These are phyloP conservation scores for Carex myosuroides DNA, from an alignment of 176 grass and related monocot species.

Conservation along the genomic window DNA sequence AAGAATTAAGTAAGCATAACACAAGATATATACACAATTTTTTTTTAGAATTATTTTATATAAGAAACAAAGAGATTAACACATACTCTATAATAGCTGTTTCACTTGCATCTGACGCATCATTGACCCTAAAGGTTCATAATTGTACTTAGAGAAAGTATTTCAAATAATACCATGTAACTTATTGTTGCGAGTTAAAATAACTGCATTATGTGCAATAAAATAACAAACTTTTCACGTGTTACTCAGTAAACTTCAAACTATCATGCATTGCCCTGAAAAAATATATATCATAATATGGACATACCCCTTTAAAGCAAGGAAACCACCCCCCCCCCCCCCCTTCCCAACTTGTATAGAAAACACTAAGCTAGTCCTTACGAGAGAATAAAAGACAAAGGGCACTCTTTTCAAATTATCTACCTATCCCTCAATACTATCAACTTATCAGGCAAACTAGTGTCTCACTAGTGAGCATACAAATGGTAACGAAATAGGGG, in stretches of 20 bases:
- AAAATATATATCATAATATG: not conserved
- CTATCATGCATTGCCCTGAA: not conserved
- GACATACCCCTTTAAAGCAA: not conserved
- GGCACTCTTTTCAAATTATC: not conserved
- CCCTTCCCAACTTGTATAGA: not conserved
- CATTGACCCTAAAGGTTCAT: constrained; percentile 60
- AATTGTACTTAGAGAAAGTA: constrained; percentile 8
- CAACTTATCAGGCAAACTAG: not conserved
- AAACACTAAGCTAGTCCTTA: not conserved
- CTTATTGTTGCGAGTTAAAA: not conserved
- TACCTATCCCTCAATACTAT: not conserved
- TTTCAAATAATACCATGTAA: not conserved
- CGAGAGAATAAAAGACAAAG: not conserved
- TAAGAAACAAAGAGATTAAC: constrained; percentile 2
- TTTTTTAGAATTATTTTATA: not conserved
- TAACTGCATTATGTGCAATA: not conserved
- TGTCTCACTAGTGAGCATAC: not conserved
- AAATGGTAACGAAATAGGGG: not conserved
- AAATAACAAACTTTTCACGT: not conserved
- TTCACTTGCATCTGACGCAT: constrained; percentile 71
- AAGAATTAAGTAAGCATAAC: not conserved
- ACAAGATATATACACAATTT: not conserved
- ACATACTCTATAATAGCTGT: constrained; percentile 70
- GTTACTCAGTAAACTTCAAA: not conserved
- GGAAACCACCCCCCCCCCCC: too few relatives aligned